Base-by-base conservation (phyloP, 345 rosid species). In the Brassica cretica region DNA sequence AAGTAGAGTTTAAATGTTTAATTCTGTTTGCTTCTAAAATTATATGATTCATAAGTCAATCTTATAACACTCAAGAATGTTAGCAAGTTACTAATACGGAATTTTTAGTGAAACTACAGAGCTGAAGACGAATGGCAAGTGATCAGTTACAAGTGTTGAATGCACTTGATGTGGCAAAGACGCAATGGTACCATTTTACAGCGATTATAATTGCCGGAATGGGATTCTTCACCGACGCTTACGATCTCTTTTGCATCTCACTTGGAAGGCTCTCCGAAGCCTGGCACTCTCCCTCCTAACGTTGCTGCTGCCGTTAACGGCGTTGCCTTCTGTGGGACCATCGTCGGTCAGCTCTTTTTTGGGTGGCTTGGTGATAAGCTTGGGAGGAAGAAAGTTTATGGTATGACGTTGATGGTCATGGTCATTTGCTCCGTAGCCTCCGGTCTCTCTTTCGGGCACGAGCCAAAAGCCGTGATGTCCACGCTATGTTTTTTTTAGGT, bases 361-460 rank as follows among this genome's bases (percentile, higher is more conserved):
- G 83, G 83, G 5, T 81, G 81, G 80, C 89, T 90, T 1, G 96
- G 93, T 1, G 97, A 90, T 76, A 92, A 90, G 72, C 87, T 90
- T 2, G 92, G 96, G 11, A 77, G 96, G 74, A 90, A 88, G 72
- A 89, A 87, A 82, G 97, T 90, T 59, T 92, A 90, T n/a, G 80
- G 84, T 44, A 76, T 81, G 80, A 81, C 84, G 8, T 73, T 81
- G 41, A 75, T 81, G 77, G 61, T 81, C 21, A 81, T 81, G 84
- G 74, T 76, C 3, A 15, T 76, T 39, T 65, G 77, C 41, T 81
- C 84, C 8, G 1, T 81, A 66, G 80, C 76, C 5, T 81, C 83
- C 16, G 83, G 83, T 71, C 73, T 81, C 8, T 81, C 83, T 9
- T 81, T 81, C 51, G 84, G 84, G 25, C 69, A 66, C 32, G 73